Base-by-base conservation (phyloP, 257 asterid species). In the Anisodus tanguticus region DNA sequence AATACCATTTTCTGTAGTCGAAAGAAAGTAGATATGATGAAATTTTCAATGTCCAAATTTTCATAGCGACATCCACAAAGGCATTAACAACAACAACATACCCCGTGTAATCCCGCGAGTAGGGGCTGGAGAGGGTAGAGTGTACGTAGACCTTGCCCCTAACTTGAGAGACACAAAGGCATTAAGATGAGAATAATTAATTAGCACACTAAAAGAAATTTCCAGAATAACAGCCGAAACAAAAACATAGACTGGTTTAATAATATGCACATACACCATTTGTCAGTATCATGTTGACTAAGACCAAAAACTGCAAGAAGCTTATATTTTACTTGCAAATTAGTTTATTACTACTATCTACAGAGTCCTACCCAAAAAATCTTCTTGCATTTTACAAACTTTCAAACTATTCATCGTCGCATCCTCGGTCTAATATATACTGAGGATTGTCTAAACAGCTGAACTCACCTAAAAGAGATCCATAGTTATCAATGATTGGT, bases 381-480 rank as follows among this genome's bases (percentile, higher is more conserved):
- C 80, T 74, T 74, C 80, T 49, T 74, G 60, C 80, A 19, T 5
- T 49, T 47, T 49, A 49, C 3, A 11, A 62, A 62, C 6, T 62
- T 62, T 0, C 13, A 22, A 19, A 74, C 39, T 49, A 74, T 74
- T 49, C 58, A 45, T 47, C 6, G 1, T 19, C 26, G 0, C 19
- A 74, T 12, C 8, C 16, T 47, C 80, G 3, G 3, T 11, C 49
- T 12, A 49, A 74, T 51, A 74, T 19, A 74, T 74, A 49, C 43
- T 10, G 60, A 74, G 26, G 60, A 74, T 74, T 35, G 12, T 74
- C 80, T 43, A 74, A 19, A 74, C 80, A 4, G 5, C 43, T 19
- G 19, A 74, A 74, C 43, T 49, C 80, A 74, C 80, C 80, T 74
- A 74, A 49, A 74, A 74, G 80, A 47, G 60, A 74, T 49, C 80